Evolutionary conservation across 306 rosid genomes (phyloP).

Genomic region (Acacia melanoxylon): DNA sequence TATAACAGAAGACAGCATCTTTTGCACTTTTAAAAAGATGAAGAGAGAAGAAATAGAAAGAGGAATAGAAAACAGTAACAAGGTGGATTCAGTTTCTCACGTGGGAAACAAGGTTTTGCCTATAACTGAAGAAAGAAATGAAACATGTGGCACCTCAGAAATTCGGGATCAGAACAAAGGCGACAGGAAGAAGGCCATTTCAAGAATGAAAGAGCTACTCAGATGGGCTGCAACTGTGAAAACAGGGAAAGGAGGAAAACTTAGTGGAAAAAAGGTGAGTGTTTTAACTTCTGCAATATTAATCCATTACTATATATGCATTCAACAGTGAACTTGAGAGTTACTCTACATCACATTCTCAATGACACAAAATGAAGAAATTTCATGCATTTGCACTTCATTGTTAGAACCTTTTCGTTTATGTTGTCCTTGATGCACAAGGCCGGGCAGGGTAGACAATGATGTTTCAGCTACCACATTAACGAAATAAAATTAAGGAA

Average conservation of each 20-base stretch:
- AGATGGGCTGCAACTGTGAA: constrained; percentile 87
- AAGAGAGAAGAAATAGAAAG: constrained; percentile 56
- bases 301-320: not conserved
- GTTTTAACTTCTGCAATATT: not conserved
- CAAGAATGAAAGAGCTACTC: constrained; percentile 86
- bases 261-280: constrained; percentile 62
- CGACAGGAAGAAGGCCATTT: constrained; percentile 53
- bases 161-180: constrained; percentile 47
- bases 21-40: constrained; percentile 52
- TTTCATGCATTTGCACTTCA: not conserved
- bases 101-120: constrained; percentile 78
- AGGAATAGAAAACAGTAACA: constrained; percentile 45
- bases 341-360: not conserved
- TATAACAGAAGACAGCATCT: constrained; percentile 30
- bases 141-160: constrained; percentile 33
- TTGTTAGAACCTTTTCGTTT: not conserved
- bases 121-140: constrained; percentile 51
- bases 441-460: not conserved
- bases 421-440: not conserved
- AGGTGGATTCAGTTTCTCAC: constrained; percentile 46
- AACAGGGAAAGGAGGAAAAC: constrained; percentile 70
- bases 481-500: not conserved
- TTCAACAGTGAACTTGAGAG: not conserved
- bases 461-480: not conserved
- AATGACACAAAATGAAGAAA: not conserved